Percentiles rank a stretch among this genome's conserved stretches.
These are phyloP conservation scores for Dictyostelium citrinum DNA, from an alignment of 78 protist species.

Conservation along the genomic window DNA sequence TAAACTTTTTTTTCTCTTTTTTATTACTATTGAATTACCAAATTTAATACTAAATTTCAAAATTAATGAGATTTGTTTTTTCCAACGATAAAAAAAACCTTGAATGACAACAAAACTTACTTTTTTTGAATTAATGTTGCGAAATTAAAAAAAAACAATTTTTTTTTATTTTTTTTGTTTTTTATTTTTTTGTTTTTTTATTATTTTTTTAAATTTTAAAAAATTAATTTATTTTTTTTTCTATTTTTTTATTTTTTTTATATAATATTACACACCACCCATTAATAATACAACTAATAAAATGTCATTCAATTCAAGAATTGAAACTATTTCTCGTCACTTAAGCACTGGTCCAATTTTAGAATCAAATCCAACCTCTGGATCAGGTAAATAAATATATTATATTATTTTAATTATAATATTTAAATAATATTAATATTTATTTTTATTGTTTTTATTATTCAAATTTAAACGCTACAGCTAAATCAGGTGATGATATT, in stretches of 20 bases:
- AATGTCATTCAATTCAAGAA: conserved; percentile 39
- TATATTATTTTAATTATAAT: not conserved
- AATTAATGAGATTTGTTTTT: too few species aligned
- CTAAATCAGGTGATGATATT: conserved; percentile 74
- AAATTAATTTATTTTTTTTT: not conserved
- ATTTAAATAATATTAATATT: not conserved
- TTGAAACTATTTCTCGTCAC: conserved; percentile 43
- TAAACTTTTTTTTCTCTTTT: too few species aligned
- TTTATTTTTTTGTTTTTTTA: not conserved
- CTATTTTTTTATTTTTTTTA: not conserved
- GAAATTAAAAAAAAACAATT: not conserved
- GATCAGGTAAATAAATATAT: not conserved
- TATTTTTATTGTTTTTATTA: not conserved
- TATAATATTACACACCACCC: not conserved
- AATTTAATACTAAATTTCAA: too few species aligned
- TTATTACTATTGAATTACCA: too few species aligned
- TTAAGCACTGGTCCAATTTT: conserved; percentile 17
- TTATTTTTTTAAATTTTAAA: not conserved
- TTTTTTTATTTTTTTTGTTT: not conserved
- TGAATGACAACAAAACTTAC: not conserved
- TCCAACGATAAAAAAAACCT: too few species aligned
- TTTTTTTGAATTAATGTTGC: too few species aligned
- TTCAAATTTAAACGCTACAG: too few species aligned
- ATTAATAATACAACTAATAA: not conserved
- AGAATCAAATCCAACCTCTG: conserved; percentile 6